These are phyloP conservation scores for Apiosordaria backusii DNA, from an alignment of 495 filamentous ascomycete species.

Conservation along the genomic window DNA sequence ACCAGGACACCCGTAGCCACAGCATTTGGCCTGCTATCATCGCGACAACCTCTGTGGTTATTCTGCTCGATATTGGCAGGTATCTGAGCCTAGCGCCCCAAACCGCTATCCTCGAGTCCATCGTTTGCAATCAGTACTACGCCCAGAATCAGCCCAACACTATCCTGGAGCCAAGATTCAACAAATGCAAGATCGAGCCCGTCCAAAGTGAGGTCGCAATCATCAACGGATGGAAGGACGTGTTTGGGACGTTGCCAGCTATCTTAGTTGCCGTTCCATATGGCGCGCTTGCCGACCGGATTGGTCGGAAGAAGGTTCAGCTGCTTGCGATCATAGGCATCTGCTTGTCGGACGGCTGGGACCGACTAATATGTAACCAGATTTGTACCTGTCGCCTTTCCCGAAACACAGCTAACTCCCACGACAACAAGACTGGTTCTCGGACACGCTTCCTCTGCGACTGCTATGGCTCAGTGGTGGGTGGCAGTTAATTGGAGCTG, in stretches of 20 bases:
- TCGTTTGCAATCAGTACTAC: conserved; percentile 41
- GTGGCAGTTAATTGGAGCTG: conserved; percentile 50
- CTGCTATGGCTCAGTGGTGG: conserved; percentile 51
- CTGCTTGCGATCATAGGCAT: conserved; percentile 35
- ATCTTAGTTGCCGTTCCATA: conserved; percentile 43
- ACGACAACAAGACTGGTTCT: conserved; percentile 25
- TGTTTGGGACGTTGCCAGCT: conserved; percentile 39
- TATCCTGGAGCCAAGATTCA: background rate
- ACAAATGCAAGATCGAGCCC: conserved; percentile 39
- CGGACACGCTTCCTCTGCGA: conserved; percentile 44
- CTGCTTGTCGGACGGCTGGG: conserved; percentile 35
- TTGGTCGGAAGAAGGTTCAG: conserved; percentile 43
- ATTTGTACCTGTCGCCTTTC: background rate
- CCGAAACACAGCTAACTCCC: no score
- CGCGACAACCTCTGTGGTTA: conserved; percentile 7
- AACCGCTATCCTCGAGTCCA: conserved; percentile 38
- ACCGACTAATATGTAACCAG: conserved; percentile 29
- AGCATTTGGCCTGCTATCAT: conserved; percentile 13
- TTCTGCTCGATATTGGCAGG: conserved; percentile 32
- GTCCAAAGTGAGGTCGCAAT: conserved; percentile 45
- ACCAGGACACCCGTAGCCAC: background rate
- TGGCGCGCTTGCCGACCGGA: conserved; percentile 45
- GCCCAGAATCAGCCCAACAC: background rate
- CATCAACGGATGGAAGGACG: conserved; percentile 42
- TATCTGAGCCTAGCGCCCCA: conserved; percentile 34